Conservation (phyloP, 2,329 filamentous ascomycete genomes). For the Penicillium polonicum region DNA sequence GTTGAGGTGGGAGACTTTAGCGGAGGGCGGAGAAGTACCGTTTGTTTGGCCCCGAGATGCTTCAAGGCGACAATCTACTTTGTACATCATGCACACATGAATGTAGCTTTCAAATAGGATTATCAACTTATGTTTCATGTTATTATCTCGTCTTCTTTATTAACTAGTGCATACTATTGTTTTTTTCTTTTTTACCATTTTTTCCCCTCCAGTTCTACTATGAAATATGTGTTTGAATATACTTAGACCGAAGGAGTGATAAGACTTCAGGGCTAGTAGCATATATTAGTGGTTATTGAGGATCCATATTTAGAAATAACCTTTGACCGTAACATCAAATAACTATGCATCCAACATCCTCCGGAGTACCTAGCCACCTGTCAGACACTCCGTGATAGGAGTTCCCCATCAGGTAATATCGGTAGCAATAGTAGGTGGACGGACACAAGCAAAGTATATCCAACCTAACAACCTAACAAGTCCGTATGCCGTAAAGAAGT, state of each 20-base stretch:
- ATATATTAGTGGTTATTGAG: background rate
- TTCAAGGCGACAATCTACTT: background rate
- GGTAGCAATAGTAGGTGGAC: background rate
- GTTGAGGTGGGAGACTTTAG: conserved; percentile 9
- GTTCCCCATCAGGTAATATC: background rate
- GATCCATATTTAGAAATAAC: background rate
- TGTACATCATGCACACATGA: background rate
- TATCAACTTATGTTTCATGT: background rate
- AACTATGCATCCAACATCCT: background rate
- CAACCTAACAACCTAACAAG: background rate
- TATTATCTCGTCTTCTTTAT: background rate
- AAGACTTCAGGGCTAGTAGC: background rate
- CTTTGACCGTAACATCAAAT: too few species aligned
- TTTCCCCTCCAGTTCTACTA: too few species aligned
- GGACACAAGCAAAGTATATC: background rate
- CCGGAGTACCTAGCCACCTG: background rate
- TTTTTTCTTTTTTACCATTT: background rate
- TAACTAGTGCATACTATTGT: background rate
- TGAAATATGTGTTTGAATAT: too few species aligned
- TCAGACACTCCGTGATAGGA: background rate
- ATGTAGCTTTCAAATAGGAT: background rate
- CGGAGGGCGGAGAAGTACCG: conserved; percentile 7
- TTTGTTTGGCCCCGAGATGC: background rate
- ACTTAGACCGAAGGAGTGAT: too few species aligned
- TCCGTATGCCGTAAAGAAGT: background rate